These are phyloP conservation scores for Jaminaea rosea DNA, from an alignment of 1,284 basidiomycete species.

Conservation along the genomic window DNA sequence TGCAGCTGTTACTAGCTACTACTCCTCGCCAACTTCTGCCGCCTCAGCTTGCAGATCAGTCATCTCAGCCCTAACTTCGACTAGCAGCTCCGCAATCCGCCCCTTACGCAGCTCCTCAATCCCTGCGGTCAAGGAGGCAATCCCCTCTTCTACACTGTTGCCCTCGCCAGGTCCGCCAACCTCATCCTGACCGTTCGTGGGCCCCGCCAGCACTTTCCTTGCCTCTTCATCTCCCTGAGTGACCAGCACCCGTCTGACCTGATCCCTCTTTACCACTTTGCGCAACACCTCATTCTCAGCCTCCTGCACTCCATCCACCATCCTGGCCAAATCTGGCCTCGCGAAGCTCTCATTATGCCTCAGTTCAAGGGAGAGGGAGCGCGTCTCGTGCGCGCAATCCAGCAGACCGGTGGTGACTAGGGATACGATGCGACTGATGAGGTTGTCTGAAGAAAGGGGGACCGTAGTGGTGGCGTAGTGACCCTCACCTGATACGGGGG, in stretches of 20 bases:
- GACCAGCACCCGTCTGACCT: background rate
- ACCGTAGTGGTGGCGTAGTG: background rate
- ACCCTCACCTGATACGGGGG: background rate
- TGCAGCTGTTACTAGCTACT: no score
- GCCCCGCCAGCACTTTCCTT: no score
- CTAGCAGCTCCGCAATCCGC: slow-evolving; percentile 1
- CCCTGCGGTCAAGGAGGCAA: background rate
- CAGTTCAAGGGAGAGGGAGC: background rate
- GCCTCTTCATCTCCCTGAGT: no score
- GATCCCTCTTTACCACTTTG: background rate
- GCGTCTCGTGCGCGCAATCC: background rate
- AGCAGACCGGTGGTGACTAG: background rate
- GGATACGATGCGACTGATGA: background rate
- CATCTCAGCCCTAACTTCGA: background rate
- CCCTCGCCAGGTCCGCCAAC: no score
- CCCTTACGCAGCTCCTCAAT: background rate
- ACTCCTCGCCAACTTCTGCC: no score
- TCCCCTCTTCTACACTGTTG: no score
- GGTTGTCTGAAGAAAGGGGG: background rate
- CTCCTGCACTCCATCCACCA: background rate
- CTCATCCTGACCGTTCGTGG: no score
- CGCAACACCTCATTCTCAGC: background rate
- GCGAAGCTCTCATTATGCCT: no score
- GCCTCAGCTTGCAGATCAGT: slow-evolving; percentile 2
- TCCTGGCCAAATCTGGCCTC: background rate